Evolutionary conservation across 805 yeast species (phyloP), one percentile per base, ranked within the genome.

Genomic region (Metschnikowia hibisci): DNA sequence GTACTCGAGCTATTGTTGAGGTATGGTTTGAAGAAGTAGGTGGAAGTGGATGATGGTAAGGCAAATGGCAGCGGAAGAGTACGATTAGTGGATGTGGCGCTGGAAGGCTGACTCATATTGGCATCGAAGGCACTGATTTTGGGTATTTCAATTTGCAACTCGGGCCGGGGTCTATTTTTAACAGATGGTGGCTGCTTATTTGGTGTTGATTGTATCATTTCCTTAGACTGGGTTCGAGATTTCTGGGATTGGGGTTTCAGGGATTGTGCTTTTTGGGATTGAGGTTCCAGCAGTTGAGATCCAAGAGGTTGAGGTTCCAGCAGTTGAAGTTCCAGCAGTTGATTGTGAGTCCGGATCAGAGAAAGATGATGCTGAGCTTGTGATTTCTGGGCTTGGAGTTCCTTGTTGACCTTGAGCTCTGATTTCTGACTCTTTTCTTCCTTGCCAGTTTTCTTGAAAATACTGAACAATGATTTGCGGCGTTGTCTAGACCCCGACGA

Each of bases 31-130:
- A 69, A 69, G 48, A 67, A 70, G 39, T 66, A 58, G 23, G 59
- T 61, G 0, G 74, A 67, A 0, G 73, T 66, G 1, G 74, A 69
- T 4, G 71, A 63, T 1, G 76, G 76, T 49, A 69, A 58, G n/a
- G 74, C 74, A 56, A 70, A 70, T 7, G 76, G 69, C 39, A 64
- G 59, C 6, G 71, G 70, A 16, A 61, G 41, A 1, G 54, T 43
- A 10, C 53, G 49, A 14, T 58, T 48, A 7, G 42, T 39, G 16
- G 48, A 36, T 14, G 51, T 31, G 29, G 57, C 48, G 13, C 53
- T 51, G 41, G 42, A 44, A 9, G 53, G 48, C 28, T 43, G 44
- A 30, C 46, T 46, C 10, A 15, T 26, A 28, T 28, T 39, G n/a
- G 38, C 41, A 34, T 42, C 45, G 6, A 39, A 37, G 9, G 41